Evolutionary conservation across 139 green algal species (phyloP), one percentile per base, ranked within the genome.

Genomic region (Chlamydomonas sphaeroides): DNA sequence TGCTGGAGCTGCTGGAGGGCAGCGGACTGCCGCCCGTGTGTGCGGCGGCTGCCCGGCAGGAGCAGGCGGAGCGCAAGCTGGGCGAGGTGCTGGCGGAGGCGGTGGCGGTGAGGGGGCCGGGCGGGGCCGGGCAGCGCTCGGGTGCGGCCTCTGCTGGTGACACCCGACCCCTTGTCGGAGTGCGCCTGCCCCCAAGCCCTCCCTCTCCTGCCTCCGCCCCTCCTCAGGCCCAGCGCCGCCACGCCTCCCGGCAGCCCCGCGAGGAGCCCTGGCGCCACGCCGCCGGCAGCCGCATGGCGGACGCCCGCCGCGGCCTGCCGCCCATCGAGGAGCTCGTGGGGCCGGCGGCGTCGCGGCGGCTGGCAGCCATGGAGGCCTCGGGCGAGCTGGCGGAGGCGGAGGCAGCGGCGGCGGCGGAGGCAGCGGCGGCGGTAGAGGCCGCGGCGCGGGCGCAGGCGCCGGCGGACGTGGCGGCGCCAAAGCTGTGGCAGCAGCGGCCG

Each of bases 81-180:
- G 89, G 90, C 11, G 83, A 91, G 35, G 82, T 93, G 80, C 80
- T 94, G 83, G 91, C 87, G 49, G 85, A 86, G 66, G 90, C 90
- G 53, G 87, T 94, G n/a, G 76, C 89, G 88, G 89, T 91, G 79
- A 41, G 79, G 2, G 53, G 21, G 15, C n/a, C n/a, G n/a, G n/a
- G n/a, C n/a, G n/a, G n/a, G n/a, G n/a, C n/a, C n/a, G n/a, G n/a
- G n/a, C n/a, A n/a, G n/a, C n/a, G n/a, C n/a, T n/a, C n/a, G n/a
- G n/a, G n/a, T n/a, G n/a, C n/a, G n/a, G n/a, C n/a, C n/a, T n/a
- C n/a, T n/a, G n/a, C n/a, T n/a, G n/a, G n/a, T n/a, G n/a, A n/a
- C n/a, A n/a, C n/a, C n/a, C n/a, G n/a, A n/a, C n/a, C n/a, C n/a
- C n/a, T n/a, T n/a, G n/a, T n/a, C n/a, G n/a, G n/a, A n/a, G n/a